These are phyloP conservation scores for Ephemerocybe angulata DNA, from an alignment of 768 basidiomycete species.

Conservation along the genomic window DNA sequence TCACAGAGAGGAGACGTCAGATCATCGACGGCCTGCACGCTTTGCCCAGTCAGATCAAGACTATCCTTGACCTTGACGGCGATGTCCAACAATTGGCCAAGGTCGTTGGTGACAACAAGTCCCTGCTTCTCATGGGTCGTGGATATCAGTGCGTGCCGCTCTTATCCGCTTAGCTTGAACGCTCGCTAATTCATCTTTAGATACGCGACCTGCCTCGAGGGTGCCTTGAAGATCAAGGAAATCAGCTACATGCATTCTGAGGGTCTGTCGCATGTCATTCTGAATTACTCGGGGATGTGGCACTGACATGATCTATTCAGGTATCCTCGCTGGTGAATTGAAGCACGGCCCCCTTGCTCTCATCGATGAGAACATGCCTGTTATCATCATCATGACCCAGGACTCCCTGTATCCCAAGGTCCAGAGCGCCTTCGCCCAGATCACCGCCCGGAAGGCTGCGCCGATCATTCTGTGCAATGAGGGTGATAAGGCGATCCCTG, in stretches of 20 bases:
- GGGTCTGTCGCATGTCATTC: conserved; percentile 36
- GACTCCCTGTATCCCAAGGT: conserved; percentile 99
- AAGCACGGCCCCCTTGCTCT: conserved; percentile 98
- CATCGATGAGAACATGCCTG: conserved; percentile 97
- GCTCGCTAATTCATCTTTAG: conserved; percentile 27
- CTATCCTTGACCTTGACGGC: conserved; percentile 76
- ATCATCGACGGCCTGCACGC: conserved; percentile 92
- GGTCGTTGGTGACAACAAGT: conserved; percentile 77
- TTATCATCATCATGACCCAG: conserved; percentile 99
- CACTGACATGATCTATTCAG: conserved; percentile 31
- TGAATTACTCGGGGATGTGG: background rate
- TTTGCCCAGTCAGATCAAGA: conserved; percentile 87
- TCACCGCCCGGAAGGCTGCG: conserved; percentile 94
- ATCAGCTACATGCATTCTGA: conserved; percentile 90
- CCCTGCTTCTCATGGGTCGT: conserved; percentile 93
- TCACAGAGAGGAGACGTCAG: conserved; percentile 83
- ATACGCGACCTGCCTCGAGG: conserved; percentile 96
- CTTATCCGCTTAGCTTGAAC: background rate
- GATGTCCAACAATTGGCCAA: conserved; percentile 77
- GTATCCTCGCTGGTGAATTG: conserved; percentile 95
- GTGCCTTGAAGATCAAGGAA: conserved; percentile 99
- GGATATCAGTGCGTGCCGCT: conserved; percentile 79
- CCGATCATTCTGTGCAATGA: conserved; percentile 96
- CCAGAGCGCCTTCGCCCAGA: conserved; percentile 92
- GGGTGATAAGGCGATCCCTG: conserved; percentile 74